Conservation (phyloP, 1,284 basidiomycete species). For the Microbotryum violaceum region DNA sequence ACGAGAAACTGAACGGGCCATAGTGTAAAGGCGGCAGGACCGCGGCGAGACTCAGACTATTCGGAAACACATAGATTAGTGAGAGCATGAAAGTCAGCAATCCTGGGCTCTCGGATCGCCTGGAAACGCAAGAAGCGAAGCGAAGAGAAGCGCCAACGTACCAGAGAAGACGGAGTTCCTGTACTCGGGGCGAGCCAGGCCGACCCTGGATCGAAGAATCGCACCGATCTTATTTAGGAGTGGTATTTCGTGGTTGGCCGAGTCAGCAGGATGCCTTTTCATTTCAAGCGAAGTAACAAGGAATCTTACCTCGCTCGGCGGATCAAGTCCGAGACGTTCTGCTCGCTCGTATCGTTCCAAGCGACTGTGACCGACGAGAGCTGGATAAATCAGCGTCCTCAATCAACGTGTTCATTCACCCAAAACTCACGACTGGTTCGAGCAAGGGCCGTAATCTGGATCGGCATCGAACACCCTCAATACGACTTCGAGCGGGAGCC, state of each 20-base stretch:
- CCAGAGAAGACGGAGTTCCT: conserved; percentile 14
- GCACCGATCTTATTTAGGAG: conserved; percentile 54
- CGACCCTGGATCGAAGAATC: conserved; percentile 57
- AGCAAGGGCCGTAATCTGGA: conserved; percentile 33
- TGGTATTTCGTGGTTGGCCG: too few species aligned
- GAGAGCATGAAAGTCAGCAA: too few species aligned
- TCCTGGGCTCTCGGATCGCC: too few species aligned
- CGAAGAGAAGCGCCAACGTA: neutral
- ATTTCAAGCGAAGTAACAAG: neutral
- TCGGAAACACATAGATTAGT: too few species aligned
- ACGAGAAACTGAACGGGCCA: too few species aligned
- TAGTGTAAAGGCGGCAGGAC: too few species aligned
- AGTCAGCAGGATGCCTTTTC: too few species aligned
- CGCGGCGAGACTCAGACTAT: too few species aligned
- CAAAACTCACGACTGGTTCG: conserved; percentile 14
- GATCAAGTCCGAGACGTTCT: conserved; percentile 65
- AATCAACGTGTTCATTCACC: too few species aligned
- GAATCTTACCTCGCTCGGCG: conserved; percentile 63
- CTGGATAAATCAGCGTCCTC: too few species aligned
- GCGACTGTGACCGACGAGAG: neutral
- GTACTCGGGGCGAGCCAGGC: conserved; percentile 38
- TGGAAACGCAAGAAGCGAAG: neutral
- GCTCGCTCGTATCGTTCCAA: conserved; percentile 80
- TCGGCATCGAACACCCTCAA: conserved; percentile 67
- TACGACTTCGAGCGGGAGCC: conserved; percentile 48